Evolutionary conservation across 1,284 basidiomycete species (phyloP).

Genomic region (Trichosporon faecale): DNA sequence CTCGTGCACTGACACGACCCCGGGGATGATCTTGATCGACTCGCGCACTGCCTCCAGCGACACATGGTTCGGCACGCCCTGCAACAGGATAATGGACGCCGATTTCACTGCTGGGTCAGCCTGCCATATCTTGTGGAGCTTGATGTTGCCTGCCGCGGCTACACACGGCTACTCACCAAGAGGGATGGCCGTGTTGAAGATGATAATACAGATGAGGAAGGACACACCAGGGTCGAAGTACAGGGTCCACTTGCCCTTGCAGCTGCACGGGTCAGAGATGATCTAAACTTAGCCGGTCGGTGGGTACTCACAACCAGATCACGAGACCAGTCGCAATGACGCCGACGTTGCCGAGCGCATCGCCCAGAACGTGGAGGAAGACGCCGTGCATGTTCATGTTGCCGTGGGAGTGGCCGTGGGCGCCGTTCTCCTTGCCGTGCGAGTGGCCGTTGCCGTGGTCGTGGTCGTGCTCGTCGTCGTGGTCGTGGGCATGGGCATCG

Average conservation of each 20-base stretch:
- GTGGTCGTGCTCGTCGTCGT: conserved; percentile 27
- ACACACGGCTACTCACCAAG: conserved; percentile 68
- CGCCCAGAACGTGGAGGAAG: conserved; percentile 90
- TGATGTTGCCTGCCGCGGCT: neutral
- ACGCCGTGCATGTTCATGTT: conserved; percentile 98
- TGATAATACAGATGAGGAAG: conserved; percentile 92
- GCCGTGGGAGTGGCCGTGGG: conserved; percentile 59
- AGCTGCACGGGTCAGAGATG: conserved; percentile 26
- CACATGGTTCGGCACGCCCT: conserved; percentile 86
- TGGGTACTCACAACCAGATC: conserved; percentile 67
- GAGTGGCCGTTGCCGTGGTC: conserved; percentile 28
- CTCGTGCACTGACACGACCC: conserved; percentile 89
- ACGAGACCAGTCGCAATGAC: conserved; percentile 92
- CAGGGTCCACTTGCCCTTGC: conserved; percentile 59
- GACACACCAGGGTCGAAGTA: conserved; percentile 94
- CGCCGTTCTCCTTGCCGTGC: conserved; percentile 25
- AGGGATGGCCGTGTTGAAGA: conserved; percentile 91
- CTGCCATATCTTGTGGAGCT: neutral
- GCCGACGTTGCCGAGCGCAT: conserved; percentile 95
- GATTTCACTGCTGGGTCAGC: conserved; percentile 66
- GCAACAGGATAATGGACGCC: conserved; percentile 93
- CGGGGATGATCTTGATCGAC: conserved; percentile 74
- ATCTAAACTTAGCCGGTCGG: neutral
- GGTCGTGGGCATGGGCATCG: conserved; percentile 23
- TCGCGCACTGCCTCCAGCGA: conserved; percentile 81